Conservation (phyloP, 2,329 filamentous ascomycete genomes). For the Arthrobotrys pseudoclavata region DNA sequence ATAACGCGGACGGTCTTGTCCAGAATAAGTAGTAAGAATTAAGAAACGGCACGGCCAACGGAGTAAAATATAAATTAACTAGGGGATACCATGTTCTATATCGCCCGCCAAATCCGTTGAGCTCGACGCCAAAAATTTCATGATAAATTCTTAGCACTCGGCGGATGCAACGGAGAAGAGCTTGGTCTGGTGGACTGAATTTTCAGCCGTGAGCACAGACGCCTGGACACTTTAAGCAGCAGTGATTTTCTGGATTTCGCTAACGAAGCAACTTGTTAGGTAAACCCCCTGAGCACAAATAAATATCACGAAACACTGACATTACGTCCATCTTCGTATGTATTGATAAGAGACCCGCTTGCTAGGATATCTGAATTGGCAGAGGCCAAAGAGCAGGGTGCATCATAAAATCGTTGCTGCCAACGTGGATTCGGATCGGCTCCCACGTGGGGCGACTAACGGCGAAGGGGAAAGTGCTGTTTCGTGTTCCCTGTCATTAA, state of each 20-base stretch:
- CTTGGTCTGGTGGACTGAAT: not conserved
- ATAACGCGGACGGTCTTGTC: constrained; percentile 1
- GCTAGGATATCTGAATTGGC: constrained; percentile 13
- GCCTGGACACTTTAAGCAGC: constrained; percentile 10
- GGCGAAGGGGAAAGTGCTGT: constrained; percentile 46
- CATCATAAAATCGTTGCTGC: constrained; percentile 28
- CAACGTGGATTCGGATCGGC: constrained; percentile 42
- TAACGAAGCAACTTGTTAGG: constrained; percentile 19
- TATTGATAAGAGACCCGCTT: constrained; percentile 33
- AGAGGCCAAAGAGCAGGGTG: constrained; percentile 32
- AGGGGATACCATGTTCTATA: constrained; percentile 7
- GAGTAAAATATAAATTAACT: not conserved
- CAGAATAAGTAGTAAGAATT: not conserved
- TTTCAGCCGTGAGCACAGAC: constrained; percentile 51
- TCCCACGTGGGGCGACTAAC: constrained; percentile 51
- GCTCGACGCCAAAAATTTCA: constrained; percentile 5
- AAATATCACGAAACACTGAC: constrained; percentile 30
- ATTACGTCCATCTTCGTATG: constrained; percentile 29
- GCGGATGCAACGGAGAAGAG: not conserved
- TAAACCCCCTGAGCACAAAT: constrained; percentile 41
- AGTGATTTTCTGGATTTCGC: constrained; percentile 35
- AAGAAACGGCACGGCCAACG: not conserved
- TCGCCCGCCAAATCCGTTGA: not conserved
- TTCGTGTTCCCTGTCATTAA: constrained; percentile 42
- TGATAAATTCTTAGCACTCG: not conserved